Evolutionary conservation across 2,329 filamentous ascomycete genomes (phyloP).

Genomic region (Colletotrichum magnum): DNA sequence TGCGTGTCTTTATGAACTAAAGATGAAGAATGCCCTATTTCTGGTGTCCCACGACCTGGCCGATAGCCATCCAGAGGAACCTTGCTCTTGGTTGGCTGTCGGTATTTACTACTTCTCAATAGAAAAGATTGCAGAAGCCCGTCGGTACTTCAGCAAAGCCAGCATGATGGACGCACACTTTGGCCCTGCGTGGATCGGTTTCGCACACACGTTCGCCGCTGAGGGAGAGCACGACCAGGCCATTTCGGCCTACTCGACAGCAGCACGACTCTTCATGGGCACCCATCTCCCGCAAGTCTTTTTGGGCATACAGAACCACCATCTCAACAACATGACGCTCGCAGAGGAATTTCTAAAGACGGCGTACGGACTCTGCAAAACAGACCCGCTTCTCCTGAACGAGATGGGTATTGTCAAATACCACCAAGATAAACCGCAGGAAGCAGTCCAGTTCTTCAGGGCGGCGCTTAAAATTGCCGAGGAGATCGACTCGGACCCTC

Average conservation of each 20-base stretch:
- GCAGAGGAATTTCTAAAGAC: constrained; percentile 96
- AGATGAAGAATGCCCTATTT: constrained; percentile 89
- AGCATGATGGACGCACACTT: constrained; percentile 98
- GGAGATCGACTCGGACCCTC: constrained; percentile 85
- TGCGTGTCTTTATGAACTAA: constrained; percentile 90
- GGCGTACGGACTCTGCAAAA: constrained; percentile 85
- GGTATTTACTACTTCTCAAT: constrained; percentile 95
- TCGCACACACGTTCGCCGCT: constrained; percentile 97
- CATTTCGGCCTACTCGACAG: constrained; percentile 97
- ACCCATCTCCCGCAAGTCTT: constrained; percentile 97
- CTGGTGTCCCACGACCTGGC: constrained; percentile 93
- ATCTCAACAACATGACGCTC: constrained; percentile 92
- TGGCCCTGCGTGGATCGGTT: constrained; percentile 97
- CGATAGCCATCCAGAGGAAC: constrained; percentile 90
- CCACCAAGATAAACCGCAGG: constrained; percentile 84
- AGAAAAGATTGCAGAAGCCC: constrained; percentile 90
- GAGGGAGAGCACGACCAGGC: constrained; percentile 99
- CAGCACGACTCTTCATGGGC: constrained; percentile 93
- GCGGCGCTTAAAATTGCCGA: constrained; percentile 83
- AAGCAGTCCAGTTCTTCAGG: constrained; percentile 83
- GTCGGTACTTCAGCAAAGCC: constrained; percentile 96
- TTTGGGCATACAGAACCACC: constrained; percentile 97
- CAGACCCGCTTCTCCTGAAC: constrained; percentile 91
- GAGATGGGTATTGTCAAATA: constrained; percentile 98
- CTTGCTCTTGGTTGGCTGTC: constrained; percentile 93